A percentile compares a stretch with the other conserved stretches of the same genome.
phyloP scores from a whole-genome alignment of 2,329 filamentous ascomycete species.

The Cladosporium velox region DNA sequence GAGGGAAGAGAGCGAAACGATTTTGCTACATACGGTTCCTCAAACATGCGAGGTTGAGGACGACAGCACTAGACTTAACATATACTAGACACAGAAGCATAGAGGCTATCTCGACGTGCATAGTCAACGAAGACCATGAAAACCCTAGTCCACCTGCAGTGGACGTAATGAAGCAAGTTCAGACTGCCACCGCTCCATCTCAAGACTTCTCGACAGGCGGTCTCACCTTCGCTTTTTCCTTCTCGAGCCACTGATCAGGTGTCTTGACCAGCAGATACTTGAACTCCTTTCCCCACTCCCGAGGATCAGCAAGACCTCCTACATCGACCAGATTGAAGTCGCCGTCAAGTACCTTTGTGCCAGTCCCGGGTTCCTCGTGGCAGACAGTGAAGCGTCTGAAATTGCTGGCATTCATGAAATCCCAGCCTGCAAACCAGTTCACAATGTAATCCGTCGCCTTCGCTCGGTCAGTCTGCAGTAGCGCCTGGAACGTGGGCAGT shows the following conservation, averaged over 20 bases:
- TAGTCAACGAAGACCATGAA: not conserved
- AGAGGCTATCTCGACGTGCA: not conserved
- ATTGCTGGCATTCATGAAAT: conserved; percentile 25
- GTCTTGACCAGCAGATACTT: conserved; percentile 12
- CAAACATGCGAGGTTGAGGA: not conserved
- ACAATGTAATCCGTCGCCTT: conserved; percentile 35
- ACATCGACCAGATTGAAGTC: not conserved
- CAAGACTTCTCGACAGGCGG: not conserved
- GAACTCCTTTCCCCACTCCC: conserved; percentile 1
- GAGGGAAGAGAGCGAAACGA: not conserved
- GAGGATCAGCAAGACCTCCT: not conserved
- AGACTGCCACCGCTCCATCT: not conserved
- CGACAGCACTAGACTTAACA: not conserved
- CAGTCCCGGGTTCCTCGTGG: conserved; percentile 21
- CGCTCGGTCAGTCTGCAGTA: conserved; percentile 31
- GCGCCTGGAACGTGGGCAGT: conserved; percentile 28
- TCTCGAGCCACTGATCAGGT: conserved; percentile 8
- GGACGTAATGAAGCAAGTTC: not conserved
- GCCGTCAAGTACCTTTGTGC: not conserved
- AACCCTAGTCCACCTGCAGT: not conserved
- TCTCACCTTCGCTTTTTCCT: conserved; percentile 5
- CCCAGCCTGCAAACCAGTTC: conserved; percentile 39
- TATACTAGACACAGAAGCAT: conserved; percentile 1
- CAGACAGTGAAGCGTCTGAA: conserved; percentile 36
- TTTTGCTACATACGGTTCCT: not conserved